Base-by-base conservation (phyloP, 2,329 filamentous ascomycete genomes). In the Pseudogymnoascus sp. region DNA sequence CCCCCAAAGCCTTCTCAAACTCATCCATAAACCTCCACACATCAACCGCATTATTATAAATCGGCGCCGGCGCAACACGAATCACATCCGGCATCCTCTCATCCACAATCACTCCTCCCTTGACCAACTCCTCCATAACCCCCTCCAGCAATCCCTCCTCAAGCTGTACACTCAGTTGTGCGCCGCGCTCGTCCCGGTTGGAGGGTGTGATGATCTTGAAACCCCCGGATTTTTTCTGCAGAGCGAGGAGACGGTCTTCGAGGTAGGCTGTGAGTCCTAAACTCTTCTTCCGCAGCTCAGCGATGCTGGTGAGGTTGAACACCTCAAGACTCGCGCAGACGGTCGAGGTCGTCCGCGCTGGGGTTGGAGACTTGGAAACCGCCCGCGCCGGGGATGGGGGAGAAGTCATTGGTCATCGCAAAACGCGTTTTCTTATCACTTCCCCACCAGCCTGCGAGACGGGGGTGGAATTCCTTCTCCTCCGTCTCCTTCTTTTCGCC, bases 381-480 rank as follows among this genome's bases (percentile, higher is more conserved):
- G 8, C 85, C 86, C 0, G 90, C 90, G 18, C 90, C 89, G 2
- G 82, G 78, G 59, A 89, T 88, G 3, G 90, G 89, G 11, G 83
- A 76, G 72, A 92, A 92, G 73, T 81, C 71, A 59, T 88, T 91
- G n/a, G 84, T 82, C 90, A 93, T 93, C n/a, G 78, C 77, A 73
- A 93, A 93, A 2, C 90, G 80, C 31, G 80, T 85, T 45, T 74
- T 73, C 70, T 89, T 90, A 72, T 88, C 84, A 63, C 85, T 88
- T 28, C 89, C 89, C 89, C 89, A 93, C 90, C 90, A 93, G 9
- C 90, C 90, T n/a, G 85, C 82, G 8, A 93, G 75, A 11, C 89
- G 81, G 52, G 84, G 84, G 4, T 68, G 67, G 67, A 78, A 79
- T 16, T 76, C 73, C 18, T 16, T 45, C 3, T 71, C 70, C 25